phyloP scores from a whole-genome alignment of 2,329 filamentous ascomycete genomes.

The Ophiostoma himal-ulmi region DNA sequence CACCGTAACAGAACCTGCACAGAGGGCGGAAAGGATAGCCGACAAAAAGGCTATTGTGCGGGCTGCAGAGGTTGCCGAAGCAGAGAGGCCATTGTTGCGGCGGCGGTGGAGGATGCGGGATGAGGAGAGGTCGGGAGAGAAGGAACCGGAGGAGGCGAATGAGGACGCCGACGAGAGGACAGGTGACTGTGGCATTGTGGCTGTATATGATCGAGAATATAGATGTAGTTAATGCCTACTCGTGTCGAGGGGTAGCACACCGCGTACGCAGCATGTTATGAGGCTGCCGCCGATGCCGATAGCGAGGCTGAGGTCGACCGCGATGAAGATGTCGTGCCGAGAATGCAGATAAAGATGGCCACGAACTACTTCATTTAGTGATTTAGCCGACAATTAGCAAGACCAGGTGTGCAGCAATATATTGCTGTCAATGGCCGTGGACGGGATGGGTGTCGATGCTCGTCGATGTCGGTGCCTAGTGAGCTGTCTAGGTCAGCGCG shows the following conservation, averaged over 20 bases:
- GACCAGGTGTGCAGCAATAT: neutral
- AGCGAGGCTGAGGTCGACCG: neutral
- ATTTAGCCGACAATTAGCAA: neutral
- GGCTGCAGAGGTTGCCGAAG: constrained; percentile 29
- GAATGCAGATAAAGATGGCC: neutral
- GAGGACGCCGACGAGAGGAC: constrained; percentile 19
- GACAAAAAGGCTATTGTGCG: constrained; percentile 48
- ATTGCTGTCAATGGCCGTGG: neutral
- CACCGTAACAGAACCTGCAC: constrained; percentile 84
- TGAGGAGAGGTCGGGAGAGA: constrained; percentile 20
- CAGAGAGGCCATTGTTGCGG: constrained; percentile 21
- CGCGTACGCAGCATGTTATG: neutral
- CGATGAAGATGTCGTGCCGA: neutral
- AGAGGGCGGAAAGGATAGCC: constrained; percentile 57
- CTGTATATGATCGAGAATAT: neutral
- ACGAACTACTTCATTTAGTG: neutral
- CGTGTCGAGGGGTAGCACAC: neutral
- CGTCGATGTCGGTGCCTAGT: neutral
- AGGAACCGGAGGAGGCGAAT: constrained; percentile 20
- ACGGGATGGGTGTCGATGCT: neutral
- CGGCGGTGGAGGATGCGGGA: constrained; percentile 17
- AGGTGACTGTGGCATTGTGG: constrained; percentile 18
- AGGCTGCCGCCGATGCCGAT: neutral
- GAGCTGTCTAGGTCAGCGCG: neutral
- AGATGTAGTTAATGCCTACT: neutral